A percentile compares a stretch with the other conserved stretches of the same genome.
Conservation (phyloP, 2,329 filamentous ascomycete species). For the Claviceps purpurea region DNA sequence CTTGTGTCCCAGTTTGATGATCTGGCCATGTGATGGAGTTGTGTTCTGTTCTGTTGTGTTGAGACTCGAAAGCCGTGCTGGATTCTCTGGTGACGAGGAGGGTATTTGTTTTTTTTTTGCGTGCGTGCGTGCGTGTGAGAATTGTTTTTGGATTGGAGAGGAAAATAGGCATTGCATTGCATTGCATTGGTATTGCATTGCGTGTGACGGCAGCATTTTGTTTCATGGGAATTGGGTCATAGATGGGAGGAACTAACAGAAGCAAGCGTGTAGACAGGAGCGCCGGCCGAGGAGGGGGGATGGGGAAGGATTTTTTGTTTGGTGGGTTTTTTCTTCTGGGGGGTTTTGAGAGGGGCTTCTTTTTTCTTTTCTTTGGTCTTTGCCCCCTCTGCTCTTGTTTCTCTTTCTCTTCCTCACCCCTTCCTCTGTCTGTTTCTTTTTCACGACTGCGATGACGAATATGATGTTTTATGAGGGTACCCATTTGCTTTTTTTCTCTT, state of each 20-base stretch:
- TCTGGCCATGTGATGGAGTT: constrained; percentile 7
- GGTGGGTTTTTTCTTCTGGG: too few species aligned
- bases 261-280: too few species aligned
- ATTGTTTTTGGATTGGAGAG: too few species aligned
- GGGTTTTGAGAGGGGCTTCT: background rate
- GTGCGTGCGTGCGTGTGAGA: too few species aligned
- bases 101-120: background rate
- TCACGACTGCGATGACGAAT: constrained; percentile 6
- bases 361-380: background rate
- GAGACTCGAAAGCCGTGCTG: background rate
- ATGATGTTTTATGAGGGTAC: constrained; percentile 6
- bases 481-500: background rate
- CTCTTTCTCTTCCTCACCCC: background rate
- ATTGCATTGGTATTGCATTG: too few species aligned
- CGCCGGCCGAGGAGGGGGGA: too few species aligned
- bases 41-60: background rate
- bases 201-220: too few species aligned
- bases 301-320: too few species aligned
- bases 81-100: background rate
- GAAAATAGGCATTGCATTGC: too few species aligned
- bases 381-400: background rate
- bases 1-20: constrained; percentile 35
- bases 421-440: background rate
- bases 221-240: too few species aligned
- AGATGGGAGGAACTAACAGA: too few species aligned